These are phyloP conservation scores for Juglanconis oblonga DNA, from an alignment of 2,329 filamentous ascomycete genomes.

Conservation along the genomic window DNA sequence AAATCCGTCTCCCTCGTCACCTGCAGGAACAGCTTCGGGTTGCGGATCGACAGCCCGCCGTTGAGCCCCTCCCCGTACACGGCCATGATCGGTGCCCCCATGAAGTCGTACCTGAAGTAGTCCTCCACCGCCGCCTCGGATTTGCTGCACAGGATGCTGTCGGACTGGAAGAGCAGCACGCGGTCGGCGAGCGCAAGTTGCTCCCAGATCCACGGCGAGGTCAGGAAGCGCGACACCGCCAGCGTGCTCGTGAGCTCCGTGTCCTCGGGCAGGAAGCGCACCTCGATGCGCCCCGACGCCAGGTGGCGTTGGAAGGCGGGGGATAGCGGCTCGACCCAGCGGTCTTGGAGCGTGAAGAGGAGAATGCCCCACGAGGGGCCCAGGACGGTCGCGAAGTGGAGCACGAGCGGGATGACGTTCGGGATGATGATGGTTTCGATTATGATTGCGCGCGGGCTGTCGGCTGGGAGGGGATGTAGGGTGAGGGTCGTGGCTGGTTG, in stretches of 20 bases:
- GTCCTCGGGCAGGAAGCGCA: slow-evolving; percentile 32
- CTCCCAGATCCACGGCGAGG: slow-evolving; percentile 31
- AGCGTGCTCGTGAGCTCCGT: slow-evolving; percentile 27
- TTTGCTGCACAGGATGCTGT: slow-evolving; percentile 32
- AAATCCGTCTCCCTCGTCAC: slow-evolving; percentile 21
- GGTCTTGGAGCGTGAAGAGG: slow-evolving; percentile 34
- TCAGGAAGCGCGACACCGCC: slow-evolving; percentile 31
- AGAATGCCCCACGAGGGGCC: slow-evolving; percentile 40
- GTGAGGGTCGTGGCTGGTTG: neutral
- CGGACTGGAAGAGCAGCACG: slow-evolving; percentile 36
- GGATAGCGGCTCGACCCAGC: slow-evolving; percentile 23
- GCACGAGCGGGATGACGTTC: slow-evolving; percentile 25
- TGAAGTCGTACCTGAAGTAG: slow-evolving; percentile 30
- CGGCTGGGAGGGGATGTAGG: neutral
- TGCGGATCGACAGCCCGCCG: slow-evolving; percentile 31
- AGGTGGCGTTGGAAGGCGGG: slow-evolving; percentile 32
- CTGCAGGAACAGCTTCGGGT: slow-evolving; percentile 25
- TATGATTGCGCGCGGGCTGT: slow-evolving; percentile 15
- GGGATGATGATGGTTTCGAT: slow-evolving; percentile 19
- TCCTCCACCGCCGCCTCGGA: slow-evolving; percentile 27
- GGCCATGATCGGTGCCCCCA: slow-evolving; percentile 29
- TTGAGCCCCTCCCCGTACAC: slow-evolving; percentile 27
- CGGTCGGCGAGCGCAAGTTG: slow-evolving; percentile 27
- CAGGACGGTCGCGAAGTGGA: slow-evolving; percentile 28
- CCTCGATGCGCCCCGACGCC: slow-evolving; percentile 28